Base-by-base conservation (phyloP, 1,284 basidiomycete genomes). In the Naganishia albida region DNA sequence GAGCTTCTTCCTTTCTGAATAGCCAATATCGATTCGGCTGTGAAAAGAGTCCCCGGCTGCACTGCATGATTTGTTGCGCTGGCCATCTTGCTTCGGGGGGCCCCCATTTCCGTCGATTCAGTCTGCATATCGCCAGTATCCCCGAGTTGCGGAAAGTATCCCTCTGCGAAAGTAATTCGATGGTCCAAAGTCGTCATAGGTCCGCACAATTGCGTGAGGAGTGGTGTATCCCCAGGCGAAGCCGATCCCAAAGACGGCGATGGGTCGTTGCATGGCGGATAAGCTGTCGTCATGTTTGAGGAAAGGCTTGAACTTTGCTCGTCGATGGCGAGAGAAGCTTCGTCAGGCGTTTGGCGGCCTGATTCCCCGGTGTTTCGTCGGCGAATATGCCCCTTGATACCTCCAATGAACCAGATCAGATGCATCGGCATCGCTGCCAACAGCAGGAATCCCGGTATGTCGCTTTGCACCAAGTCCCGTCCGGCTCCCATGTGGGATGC, bases 331-430 rank as follows among this genome's bases (percentile, higher is more conserved):
- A n/a, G 51, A 20, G 8, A 2, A 20, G 12, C 16, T 2, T 38
- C 13, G 13, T 8, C 30, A 18, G 3, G 12, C 51, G 8, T 7
- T 18, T 38, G 7, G 30, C 18, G 16, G 10, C 26, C 10, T 53
- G 7, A 26, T 12, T 28, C 10, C 16, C 10, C 12, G 16, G 26
- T 7, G 49, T 8, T 18, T 51, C 18, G 26, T 10, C 83, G 77
- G 67, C 79, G 80, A 48, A 83, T 55, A 68, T 85, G 84, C 0
- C 85, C 84, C 57, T 75, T 78, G 48, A 86, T 52, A 59, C 83
- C 85, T 12, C 82, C 83, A 6, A 71, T 67, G 76, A 86, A 86
- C 85, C 85, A 86, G 39, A 77, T 72, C 1, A 77, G 79, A 68
- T 87, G 85, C 59, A 86, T 73, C 1, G 81, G 80, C 38, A 84